A percentile compares a stretch with the other conserved stretches of the same genome.
Evolutionary conservation across 106 monocot species (phyloP).

Genomic region (Dendrobium officinale): DNA sequence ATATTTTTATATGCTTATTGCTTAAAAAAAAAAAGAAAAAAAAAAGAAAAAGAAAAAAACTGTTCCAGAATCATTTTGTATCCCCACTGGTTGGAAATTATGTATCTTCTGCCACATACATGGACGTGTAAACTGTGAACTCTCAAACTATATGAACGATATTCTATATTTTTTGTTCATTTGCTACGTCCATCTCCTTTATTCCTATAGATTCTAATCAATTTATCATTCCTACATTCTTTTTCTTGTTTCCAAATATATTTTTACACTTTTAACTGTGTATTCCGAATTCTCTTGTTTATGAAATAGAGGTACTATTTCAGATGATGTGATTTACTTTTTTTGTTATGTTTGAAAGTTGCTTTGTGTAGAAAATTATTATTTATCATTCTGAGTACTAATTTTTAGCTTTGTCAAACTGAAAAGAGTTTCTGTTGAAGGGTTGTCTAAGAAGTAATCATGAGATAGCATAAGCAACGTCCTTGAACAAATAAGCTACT

Average conservation of each 20-base stretch:
- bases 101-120: background rate
- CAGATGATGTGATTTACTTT: background rate
- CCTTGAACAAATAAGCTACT: background rate
- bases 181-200: background rate
- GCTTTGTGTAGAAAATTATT: background rate
- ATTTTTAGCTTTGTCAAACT: background rate
- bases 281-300: background rate
- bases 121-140: background rate
- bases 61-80: background rate
- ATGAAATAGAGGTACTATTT: background rate
- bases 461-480: background rate
- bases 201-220: background rate
- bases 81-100: background rate
- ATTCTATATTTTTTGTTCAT: background rate
- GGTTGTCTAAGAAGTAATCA: background rate
- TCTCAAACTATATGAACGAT: background rate
- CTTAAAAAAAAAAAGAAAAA: background rate
- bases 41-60: no score
- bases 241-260: background rate
- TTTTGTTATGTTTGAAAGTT: background rate
- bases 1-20: background rate
- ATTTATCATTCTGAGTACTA: background rate
- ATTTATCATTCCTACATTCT: background rate
- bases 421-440: background rate
- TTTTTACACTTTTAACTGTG: background rate